A percentile compares a stretch with the other conserved stretches of the same genome.
These are phyloP conservation scores for Microbotryum silenes-acaulis DNA, from an alignment of 1,284 basidiomycete genomes.

Conservation along the genomic window DNA sequence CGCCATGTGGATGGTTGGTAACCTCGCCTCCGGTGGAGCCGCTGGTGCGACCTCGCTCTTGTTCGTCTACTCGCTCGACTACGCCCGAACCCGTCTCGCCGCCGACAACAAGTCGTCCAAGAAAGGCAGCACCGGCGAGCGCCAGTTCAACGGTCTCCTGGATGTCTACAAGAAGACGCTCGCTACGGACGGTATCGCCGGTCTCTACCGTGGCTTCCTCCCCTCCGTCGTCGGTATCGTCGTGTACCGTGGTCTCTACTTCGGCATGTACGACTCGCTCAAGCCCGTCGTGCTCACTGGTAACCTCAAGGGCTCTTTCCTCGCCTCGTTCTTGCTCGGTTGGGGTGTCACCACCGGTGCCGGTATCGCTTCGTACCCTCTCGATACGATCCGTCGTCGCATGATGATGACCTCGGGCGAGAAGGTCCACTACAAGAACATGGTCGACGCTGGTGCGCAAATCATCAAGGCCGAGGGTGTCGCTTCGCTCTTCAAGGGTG, in stretches of 20 bases:
- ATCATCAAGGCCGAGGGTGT: conserved; percentile 80
- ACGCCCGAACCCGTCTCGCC: conserved; percentile 94
- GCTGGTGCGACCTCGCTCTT: conserved; percentile 61
- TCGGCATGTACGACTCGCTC: conserved; percentile 64
- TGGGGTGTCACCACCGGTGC: conserved; percentile 94
- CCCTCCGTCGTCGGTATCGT: conserved; percentile 92
- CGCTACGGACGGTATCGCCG: conserved; percentile 46
- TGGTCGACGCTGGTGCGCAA: conserved; percentile 57
- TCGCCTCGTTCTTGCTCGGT: conserved; percentile 65
- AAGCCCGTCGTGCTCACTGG: conserved; percentile 87
- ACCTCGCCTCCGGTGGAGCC: conserved; percentile 81
- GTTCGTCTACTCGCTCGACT: conserved; percentile 96
- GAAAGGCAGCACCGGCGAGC: conserved; percentile 58
- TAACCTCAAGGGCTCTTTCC: conserved; percentile 77
- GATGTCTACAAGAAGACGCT: conserved; percentile 93
- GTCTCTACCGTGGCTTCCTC: conserved; percentile 84
- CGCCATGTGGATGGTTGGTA: conserved; percentile 44
- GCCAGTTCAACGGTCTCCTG: conserved; percentile 91
- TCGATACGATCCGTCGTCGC: conserved; percentile 73
- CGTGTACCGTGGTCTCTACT: conserved; percentile 87
- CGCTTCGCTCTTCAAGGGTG: conserved; percentile 81
- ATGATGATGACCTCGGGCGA: conserved; percentile 64
- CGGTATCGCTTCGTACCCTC: conserved; percentile 89
- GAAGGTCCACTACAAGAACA: conserved; percentile 77
- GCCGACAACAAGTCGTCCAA: conserved; percentile 88